Evolutionary conservation across 305 asterid species (phyloP).

Genomic region (Fraxinus ornus): DNA sequence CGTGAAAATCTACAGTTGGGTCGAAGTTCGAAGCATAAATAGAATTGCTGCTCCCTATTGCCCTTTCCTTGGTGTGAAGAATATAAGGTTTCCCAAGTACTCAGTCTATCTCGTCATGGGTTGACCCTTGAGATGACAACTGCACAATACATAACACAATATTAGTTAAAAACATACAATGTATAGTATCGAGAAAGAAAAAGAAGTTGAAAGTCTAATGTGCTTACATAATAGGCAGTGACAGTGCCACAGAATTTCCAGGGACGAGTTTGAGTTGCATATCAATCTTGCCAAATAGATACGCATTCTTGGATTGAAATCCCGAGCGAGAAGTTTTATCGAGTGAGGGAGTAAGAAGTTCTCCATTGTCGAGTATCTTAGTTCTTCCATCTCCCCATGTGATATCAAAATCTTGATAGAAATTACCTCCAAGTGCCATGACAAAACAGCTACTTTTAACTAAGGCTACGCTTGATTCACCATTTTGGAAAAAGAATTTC

Average conservation of each 20-base stretch:
- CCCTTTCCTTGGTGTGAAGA: slow-evolving; percentile 42
- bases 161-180: not conserved
- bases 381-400: slow-evolving; percentile 38
- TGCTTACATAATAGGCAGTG: slow-evolving; percentile 30
- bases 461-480: no score
- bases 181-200: not conserved
- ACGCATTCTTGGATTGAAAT: slow-evolving; percentile 33
- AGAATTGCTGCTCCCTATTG: slow-evolving; percentile 37
- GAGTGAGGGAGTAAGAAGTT: slow-evolving; percentile 27
- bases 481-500: no score
- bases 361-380: slow-evolving; percentile 30
- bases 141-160: not conserved
- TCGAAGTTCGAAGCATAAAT: slow-evolving; percentile 27
- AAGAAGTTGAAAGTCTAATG: not conserved
- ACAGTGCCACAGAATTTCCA: slow-evolving; percentile 37
- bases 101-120: slow-evolving; percentile 42
- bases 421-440: not conserved
- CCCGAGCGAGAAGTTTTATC: slow-evolving; percentile 32
- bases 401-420: slow-evolving; percentile 23
- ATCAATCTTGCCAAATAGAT: slow-evolving; percentile 27
- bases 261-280: slow-evolving; percentile 34
- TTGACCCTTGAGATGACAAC: slow-evolving; percentile 38
- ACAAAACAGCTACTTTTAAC: not conserved
- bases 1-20: slow-evolving; percentile 37
- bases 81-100: slow-evolving; percentile 34